Conservation (phyloP, 1,284 basidiomycete genomes). For the Papiliotrema nemorosa region DNA sequence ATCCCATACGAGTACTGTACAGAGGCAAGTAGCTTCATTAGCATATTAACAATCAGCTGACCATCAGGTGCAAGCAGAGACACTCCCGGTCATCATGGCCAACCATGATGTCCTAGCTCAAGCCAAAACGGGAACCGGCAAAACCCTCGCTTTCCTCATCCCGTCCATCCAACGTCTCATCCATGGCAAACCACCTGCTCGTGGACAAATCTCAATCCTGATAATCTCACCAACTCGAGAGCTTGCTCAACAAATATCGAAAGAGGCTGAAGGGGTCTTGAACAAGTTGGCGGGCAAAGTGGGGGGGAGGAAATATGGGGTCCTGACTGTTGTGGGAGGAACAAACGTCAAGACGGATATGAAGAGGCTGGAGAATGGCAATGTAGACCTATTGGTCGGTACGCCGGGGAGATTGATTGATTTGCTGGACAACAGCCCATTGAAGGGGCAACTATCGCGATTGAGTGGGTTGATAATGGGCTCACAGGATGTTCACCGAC, state of each 20-base stretch:
- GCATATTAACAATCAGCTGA: background rate
- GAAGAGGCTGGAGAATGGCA: slow-evolving; percentile 28
- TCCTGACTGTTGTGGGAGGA: slow-evolving; percentile 51
- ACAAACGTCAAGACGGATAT: slow-evolving; percentile 50
- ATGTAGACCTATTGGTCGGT: slow-evolving; percentile 51
- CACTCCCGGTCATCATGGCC: slow-evolving; percentile 49
- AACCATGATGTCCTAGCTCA: slow-evolving; percentile 53
- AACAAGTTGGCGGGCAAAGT: slow-evolving; percentile 6
- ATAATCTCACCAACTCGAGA: slow-evolving; percentile 54
- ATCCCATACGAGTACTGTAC: slow-evolving; percentile 49
- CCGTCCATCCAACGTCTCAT: slow-evolving; percentile 51
- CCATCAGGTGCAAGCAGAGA: slow-evolving; percentile 50
- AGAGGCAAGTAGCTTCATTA: slow-evolving; percentile 31
- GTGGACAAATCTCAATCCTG: slow-evolving; percentile 36
- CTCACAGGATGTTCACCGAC: background rate
- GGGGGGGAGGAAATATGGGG: slow-evolving; percentile 28
- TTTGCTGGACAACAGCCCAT: slow-evolving; percentile 48
- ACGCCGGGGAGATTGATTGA: slow-evolving; percentile 55
- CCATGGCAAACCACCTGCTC: slow-evolving; percentile 18
- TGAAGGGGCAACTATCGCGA: slow-evolving; percentile 35
- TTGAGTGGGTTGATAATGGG: slow-evolving; percentile 17
- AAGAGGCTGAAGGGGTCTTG: slow-evolving; percentile 27
- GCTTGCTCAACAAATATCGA: slow-evolving; percentile 50
- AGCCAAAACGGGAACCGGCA: slow-evolving; percentile 56
- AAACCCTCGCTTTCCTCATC: slow-evolving; percentile 56